Evolutionary conservation across 208 protist species (phyloP), one percentile per base, ranked within the genome.

Genomic region (Borovskyia barvae): DNA sequence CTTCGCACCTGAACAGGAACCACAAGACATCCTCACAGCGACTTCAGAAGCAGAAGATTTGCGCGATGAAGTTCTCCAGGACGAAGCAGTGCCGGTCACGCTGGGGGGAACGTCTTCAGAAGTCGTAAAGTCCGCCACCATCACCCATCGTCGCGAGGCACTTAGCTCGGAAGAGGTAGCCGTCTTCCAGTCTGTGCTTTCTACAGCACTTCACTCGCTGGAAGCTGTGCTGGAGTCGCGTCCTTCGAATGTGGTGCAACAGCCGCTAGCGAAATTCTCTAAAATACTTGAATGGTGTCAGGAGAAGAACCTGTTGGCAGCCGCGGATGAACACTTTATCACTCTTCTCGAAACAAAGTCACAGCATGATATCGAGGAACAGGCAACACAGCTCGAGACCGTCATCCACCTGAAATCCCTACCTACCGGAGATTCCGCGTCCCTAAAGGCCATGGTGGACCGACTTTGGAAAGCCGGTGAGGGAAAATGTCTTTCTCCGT

Each of bases 361-460:
- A 8, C 64, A 85, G 50, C 59, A 51, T 11, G 75, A 76, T 37
- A 30, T 92, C 30, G 51, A 45, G 15, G 41, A 40, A 41, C 80
- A 87, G 45, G 74, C 80, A 15, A 71, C 52, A 36, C 85, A 94
- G 48, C 47, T 94, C 25, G 85, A 94, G 55, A 78, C 78, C 11
- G 88, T 94, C 11, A 77, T 92, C 48, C 62, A 61, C 40, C 59
- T 94, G 17, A 94, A 94, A 51, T 72, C 67, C 4, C 49, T 89
- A 22, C 22, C 61, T 3, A 49, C 75, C 6, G 77, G 79, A 2
- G 78, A 93, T 48, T 75, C 72, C 11, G 71, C 49, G 32, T 80
- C 67, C 5, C 74, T 82, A 15, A 19, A 36, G 0, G 28, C 53
- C 11, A 53, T 78, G 2, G 33, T 81, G 7, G 67, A 94, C 14